Evolutionary conservation across 164 flowering plant species (phyloP), one percentile per base, ranked within the genome.

Genomic region (Annona squamosa): DNA sequence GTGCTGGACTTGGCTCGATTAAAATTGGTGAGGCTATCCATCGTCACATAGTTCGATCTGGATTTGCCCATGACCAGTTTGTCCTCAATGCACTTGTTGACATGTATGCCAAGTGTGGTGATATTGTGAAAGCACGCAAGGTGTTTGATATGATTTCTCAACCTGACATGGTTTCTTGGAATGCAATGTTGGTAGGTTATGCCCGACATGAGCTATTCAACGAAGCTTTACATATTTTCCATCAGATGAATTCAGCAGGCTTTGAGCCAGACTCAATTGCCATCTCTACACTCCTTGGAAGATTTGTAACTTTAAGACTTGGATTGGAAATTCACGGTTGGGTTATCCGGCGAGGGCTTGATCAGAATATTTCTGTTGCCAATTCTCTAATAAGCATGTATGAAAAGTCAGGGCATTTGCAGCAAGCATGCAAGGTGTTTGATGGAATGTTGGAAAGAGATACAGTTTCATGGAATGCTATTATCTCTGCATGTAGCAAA

Each of bases 81-180:
- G 93, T 90, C 46, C 84, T 82, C 6, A 92, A 92, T 79, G 92
- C 92, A 0, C 88, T 92, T 42, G 90, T 92, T 43, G 93, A 89
- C 67, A 91, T 92, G 97, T 94, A 92, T 74, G 90, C 97, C 1
- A 94, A 92, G 69, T 92, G 97, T 42, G 98, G 98, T 3, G 91
- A 91, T 81, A 89, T 94, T 77, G 89, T 84, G 13, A 87, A 81
- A 79, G 97, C 97, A n/a, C 72, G 91, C 45, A 87, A 83, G 73
- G 78, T 90, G 41, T 94, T 92, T 69, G 84, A 88, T 65, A 78
- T 71, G 48, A 90, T 92, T 65, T 66, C 4, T 67, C 18, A n/a
- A 5, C 75, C 80, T 64, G 97, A 94, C 70, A 78, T 72, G 7
- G 87, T 94, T 72, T 90, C 97, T 0, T 94, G 95, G 95, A 92